Base-by-base conservation (phyloP, 495 filamentous ascomycete genomes). In the Xylaria curta region DNA sequence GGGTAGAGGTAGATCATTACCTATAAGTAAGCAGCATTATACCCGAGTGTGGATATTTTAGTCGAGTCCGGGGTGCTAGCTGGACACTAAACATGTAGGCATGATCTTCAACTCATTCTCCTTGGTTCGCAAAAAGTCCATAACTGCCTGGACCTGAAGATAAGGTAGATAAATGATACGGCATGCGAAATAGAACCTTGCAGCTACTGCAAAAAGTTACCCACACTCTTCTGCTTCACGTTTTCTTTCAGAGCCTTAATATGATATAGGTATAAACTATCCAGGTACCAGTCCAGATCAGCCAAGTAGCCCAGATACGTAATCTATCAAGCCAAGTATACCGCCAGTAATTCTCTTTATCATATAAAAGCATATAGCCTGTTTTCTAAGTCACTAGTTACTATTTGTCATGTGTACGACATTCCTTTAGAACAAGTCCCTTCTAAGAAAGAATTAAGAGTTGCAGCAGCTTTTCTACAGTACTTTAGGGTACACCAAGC, bases 61-160 rank as follows among this genome's bases (percentile, higher is more conserved):
- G 53, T 56, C 53, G 26, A 56, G 53, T 56, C 53, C 21, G 53
- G 53, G 53, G 24, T 56, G 53, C 26, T 56, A 56, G 53, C 53
- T 56, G 26, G 24, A 17, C 53, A 31, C 53, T 56, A 56, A 56
- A 56, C 17, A 56, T 31, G 49, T n/a, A 53, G 49, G 49, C 49
- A 51, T 24, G 3, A n/a, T 51, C n/a, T 24, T 51, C n/a, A 51
- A 24, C n/a, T 51, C n/a, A 47, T 47, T 4, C 47, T 19, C 47
- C 47, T 26, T 54, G 15, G 10, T 42, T 42, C 38, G 2, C 38
- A 42, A 42, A 42, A 42, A 42, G 38, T 13, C 12, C 38, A 42
- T 12, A 42, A 10, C 12, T 12, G 9, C 38, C 9, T 13, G 38
- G 38, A 42, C 38, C 38, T 8, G 8, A 38, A 38, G 38, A 12